Percentiles rank a stretch among this genome's conserved stretches.
These are phyloP conservation scores for Auricularia sp. DNA, from an alignment of 768 basidiomycete genomes.

Conservation along the genomic window DNA sequence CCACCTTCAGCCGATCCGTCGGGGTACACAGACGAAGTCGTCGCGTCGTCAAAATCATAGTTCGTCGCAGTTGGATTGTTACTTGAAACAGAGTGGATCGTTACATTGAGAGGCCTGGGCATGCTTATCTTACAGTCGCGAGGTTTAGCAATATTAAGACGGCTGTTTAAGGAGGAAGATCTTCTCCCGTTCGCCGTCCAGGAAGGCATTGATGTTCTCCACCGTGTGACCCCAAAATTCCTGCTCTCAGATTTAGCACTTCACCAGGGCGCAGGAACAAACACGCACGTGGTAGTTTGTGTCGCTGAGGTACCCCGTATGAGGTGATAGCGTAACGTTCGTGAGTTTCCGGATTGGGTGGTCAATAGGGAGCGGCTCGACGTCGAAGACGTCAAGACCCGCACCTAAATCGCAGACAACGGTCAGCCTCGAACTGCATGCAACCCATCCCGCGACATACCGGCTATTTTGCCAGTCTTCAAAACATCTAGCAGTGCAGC, in stretches of 20 bases:
- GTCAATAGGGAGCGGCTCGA: constrained; percentile 52
- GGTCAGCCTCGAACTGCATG: not conserved
- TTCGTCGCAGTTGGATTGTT: no score
- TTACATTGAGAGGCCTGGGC: no score
- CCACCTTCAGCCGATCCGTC: no score
- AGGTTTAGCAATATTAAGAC: no score
- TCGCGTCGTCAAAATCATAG: no score
- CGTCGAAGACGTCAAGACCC: constrained; percentile 56
- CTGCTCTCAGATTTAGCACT: constrained; percentile 14
- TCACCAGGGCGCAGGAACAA: not conserved
- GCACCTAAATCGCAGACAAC: constrained; percentile 26
- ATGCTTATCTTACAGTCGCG: no score
- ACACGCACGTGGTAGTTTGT: constrained; percentile 36
- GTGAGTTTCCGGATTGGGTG: constrained; percentile 42
- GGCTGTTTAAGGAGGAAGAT: not conserved
- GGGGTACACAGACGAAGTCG: no score
- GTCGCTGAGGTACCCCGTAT: constrained; percentile 46
- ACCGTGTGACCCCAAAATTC: constrained; percentile 45
- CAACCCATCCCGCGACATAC: not conserved
- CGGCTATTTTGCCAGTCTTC: constrained; percentile 33
- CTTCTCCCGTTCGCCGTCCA: constrained; percentile 31
- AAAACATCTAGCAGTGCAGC: constrained; percentile 39
- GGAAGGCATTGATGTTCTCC: constrained; percentile 45
- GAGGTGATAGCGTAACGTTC: constrained; percentile 51
- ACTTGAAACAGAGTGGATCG: no score